Evolutionary conservation across 495 filamentous ascomycete genomes (phyloP).

Genomic region (Neurospora sp.): DNA sequence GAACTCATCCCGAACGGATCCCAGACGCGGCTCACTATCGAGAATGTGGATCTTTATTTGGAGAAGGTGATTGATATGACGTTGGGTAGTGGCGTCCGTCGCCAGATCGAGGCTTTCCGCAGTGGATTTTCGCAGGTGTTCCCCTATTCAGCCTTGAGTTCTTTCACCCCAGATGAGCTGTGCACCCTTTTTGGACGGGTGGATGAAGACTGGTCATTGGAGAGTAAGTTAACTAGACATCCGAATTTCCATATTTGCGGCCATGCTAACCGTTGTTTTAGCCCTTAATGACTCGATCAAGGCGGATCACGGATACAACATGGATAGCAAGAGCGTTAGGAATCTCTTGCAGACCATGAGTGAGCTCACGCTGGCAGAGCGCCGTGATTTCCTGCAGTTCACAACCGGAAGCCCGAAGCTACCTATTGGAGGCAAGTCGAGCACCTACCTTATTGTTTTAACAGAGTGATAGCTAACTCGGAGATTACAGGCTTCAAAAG

Average conservation of each 20-base stretch:
- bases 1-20: constrained; percentile 70
- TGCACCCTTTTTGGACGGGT: constrained; percentile 90
- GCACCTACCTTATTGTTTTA: neutral
- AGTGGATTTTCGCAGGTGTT: constrained; percentile 93
- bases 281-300: constrained; percentile 97
- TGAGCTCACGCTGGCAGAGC: constrained; percentile 61
- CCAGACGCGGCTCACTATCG: constrained; percentile 66
- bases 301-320: constrained; percentile 98
- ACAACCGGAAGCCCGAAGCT: constrained; percentile 97
- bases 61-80: constrained; percentile 89
- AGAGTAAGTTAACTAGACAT: constrained; percentile 54
- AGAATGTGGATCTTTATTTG: constrained; percentile 81
- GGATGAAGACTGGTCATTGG: constrained; percentile 95
- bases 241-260: neutral
- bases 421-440: constrained; percentile 81
- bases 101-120: constrained; percentile 86
- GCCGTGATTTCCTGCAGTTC: constrained; percentile 95
- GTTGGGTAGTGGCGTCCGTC: constrained; percentile 72
- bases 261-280: constrained; percentile 23
- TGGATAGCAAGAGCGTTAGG: constrained; percentile 94
- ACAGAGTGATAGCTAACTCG: neutral
- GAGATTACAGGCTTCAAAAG: constrained; percentile 72
- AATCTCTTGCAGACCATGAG: constrained; percentile 96
- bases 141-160: constrained; percentile 81
- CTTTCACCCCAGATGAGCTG: constrained; percentile 95